Evolutionary conservation across 2,329 filamentous ascomycete species (phyloP).

Genomic region (Camillea tinctor): DNA sequence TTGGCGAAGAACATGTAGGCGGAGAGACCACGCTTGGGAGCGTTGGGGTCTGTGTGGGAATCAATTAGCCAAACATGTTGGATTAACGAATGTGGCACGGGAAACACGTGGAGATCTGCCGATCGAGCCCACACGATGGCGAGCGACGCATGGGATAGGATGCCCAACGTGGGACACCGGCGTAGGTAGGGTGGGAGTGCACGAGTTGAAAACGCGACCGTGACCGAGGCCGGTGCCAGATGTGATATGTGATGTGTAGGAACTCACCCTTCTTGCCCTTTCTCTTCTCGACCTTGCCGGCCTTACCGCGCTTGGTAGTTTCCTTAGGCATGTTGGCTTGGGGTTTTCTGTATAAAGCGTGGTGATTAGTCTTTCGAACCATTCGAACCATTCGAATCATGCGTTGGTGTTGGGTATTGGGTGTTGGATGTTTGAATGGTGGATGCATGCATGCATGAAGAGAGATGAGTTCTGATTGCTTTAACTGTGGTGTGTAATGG

Average conservation of each 20-base stretch:
- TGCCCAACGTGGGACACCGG: background rate
- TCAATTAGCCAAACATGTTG: slow-evolving; percentile 9
- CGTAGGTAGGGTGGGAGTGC: background rate
- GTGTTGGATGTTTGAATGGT: too few relatives aligned
- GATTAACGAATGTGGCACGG: background rate
- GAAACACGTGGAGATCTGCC: background rate
- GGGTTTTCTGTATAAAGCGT: slow-evolving; percentile 25
- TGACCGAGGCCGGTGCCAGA: too few relatives aligned
- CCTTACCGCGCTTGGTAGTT: slow-evolving; percentile 50
- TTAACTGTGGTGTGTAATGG: too few relatives aligned
- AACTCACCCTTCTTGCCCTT: slow-evolving; percentile 59
- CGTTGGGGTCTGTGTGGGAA: slow-evolving; percentile 79
- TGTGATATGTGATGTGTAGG: background rate
- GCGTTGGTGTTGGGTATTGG: background rate
- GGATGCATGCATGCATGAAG: too few relatives aligned
- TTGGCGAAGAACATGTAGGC: slow-evolving; percentile 99
- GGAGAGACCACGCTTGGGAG: slow-evolving; percentile 97
- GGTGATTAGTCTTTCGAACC: slow-evolving; percentile 27
- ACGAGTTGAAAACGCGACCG: background rate
- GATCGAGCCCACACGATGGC: background rate
- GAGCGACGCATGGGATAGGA: background rate
- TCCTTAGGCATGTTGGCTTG: slow-evolving; percentile 60
- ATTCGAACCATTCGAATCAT: background rate
- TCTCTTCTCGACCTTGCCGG: slow-evolving; percentile 54
- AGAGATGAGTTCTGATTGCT: too few relatives aligned